phyloP scores from a whole-genome alignment of 495 filamentous ascomycete genomes.

The Penicillium daleae region DNA sequence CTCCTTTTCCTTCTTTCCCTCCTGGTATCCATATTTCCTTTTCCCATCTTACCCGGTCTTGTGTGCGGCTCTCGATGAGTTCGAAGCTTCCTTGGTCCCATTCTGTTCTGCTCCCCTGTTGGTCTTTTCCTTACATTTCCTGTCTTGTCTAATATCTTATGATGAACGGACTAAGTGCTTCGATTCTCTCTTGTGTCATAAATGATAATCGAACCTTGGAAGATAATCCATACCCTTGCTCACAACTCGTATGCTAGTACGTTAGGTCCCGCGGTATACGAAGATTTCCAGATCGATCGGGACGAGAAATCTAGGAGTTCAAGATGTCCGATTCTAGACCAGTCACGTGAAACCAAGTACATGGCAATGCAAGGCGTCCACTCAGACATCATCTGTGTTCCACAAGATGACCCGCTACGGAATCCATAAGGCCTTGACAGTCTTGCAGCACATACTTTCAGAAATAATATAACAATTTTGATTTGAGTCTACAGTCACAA shows the following conservation, averaged over 20 bases:
- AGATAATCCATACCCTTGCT: constrained; percentile 22
- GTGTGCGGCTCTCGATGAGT: not conserved
- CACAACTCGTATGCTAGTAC: not conserved
- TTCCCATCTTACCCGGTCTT: constrained; percentile 10
- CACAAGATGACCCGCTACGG: no score
- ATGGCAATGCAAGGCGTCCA: no score
- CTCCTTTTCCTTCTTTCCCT: constrained; percentile 13
- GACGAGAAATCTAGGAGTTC: not conserved
- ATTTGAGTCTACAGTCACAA: constrained; percentile 11
- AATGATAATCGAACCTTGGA: constrained; percentile 21
- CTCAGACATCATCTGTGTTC: no score
- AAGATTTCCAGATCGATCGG: not conserved
- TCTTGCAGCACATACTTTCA: no score
- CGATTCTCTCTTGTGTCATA: constrained; percentile 30
- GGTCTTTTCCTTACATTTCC: constrained; percentile 26
- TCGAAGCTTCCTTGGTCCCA: constrained; percentile 10
- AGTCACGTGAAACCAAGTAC: no score
- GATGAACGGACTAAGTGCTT: constrained; percentile 34
- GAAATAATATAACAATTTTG: not conserved
- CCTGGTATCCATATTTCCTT: constrained; percentile 29
- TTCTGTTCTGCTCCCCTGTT: constrained; percentile 13
- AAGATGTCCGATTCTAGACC: no score
- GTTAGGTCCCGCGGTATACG: not conserved
- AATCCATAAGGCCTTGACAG: no score
- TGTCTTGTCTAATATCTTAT: constrained; percentile 37